These are phyloP conservation scores for Cystobasidium pallidum DNA, from an alignment of 1,284 basidiomycete genomes.

Conservation along the genomic window DNA sequence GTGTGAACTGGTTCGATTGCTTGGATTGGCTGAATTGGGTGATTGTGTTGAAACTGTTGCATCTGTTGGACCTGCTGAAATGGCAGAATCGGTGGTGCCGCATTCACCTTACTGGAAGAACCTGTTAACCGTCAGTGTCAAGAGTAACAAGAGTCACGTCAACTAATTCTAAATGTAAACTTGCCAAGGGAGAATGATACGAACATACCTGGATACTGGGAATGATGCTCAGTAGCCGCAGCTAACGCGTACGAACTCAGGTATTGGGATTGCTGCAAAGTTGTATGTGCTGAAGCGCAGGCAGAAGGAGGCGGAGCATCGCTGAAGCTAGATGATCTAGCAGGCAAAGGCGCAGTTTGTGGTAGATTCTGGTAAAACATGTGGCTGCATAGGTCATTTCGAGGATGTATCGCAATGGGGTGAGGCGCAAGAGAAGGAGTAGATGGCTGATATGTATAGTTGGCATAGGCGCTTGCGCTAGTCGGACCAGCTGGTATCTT, in stretches of 20 bases:
- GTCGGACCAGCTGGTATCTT: neutral
- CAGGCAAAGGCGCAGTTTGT: slow-evolving; percentile 32
- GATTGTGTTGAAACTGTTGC: too few species aligned
- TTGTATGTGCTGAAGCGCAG: slow-evolving; percentile 21
- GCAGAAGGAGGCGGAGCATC: slow-evolving; percentile 7
- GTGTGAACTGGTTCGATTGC: too few species aligned
- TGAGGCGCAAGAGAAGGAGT: neutral
- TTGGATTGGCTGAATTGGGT: too few species aligned
- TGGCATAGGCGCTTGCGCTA: slow-evolving; percentile 2
- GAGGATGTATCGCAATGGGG: neutral
- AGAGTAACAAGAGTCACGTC: neutral
- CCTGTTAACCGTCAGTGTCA: too few species aligned
- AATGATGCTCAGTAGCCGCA: slow-evolving; percentile 12
- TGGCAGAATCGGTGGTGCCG: too few species aligned
- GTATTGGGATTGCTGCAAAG: slow-evolving; percentile 1
- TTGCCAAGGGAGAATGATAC: neutral
- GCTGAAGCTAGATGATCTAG: slow-evolving; percentile 8
- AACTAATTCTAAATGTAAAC: too few species aligned
- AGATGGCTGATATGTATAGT: neutral
- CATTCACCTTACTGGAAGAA: too few species aligned
- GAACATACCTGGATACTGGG: slow-evolving; percentile 16
- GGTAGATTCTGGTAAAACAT: slow-evolving; percentile 12
- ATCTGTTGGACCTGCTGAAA: too few species aligned
- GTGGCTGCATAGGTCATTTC: slow-evolving; percentile 2
- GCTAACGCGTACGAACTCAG: neutral